Evolutionary conservation across 805 yeast genomes (phyloP), one percentile per base, ranked within the genome.

Genomic region (Tetrapisispora pingtungensis): DNA sequence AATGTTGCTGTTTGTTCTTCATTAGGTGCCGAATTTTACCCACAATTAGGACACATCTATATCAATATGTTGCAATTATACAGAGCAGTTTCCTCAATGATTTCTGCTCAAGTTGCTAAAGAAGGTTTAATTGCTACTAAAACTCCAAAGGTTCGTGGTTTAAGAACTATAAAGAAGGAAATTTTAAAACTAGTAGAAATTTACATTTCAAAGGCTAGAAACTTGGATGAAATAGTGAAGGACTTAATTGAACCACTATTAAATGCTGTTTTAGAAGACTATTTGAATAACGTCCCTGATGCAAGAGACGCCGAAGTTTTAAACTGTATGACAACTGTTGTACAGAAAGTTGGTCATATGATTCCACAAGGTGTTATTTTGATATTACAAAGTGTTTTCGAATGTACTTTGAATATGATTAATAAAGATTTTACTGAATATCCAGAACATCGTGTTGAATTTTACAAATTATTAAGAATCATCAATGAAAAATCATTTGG

Each of bases 301-400:
- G 96, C 97, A 10, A 81, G 97, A 61, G 98, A 93, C 68, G 96
- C 96, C 7, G 98, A 93, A 67, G 98, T 93, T 5, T 74, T 93
- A 64, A 86, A 84, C 66, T 89, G 97, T 74, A 81, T 93, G 78
- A 80, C 95, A 8, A 86, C 96, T 1, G 76, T 93, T 45, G 95
- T 93, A 24, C 71, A 78, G 26, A 83, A 87, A 59, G 94, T 88
- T 46, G 97, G 97, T 12, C 83, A 75, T 50, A 67, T 81, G 72
- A 86, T 90, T 46, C 88, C 95, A 24, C 90, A 84, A 49, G 95
- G 93, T 50, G 90, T 93, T 42, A 86, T 90, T 26, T 67, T 80
- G 44, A 86, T 93, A 47, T 70, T 93, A 51, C 95, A 87, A 58
- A 83, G 81, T 65, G 96, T 93, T 13, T 93, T 93, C 66, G 95